Evolutionary conservation across 805 yeast species (phyloP).

Genomic region (Ogataea pignaliae): DNA sequence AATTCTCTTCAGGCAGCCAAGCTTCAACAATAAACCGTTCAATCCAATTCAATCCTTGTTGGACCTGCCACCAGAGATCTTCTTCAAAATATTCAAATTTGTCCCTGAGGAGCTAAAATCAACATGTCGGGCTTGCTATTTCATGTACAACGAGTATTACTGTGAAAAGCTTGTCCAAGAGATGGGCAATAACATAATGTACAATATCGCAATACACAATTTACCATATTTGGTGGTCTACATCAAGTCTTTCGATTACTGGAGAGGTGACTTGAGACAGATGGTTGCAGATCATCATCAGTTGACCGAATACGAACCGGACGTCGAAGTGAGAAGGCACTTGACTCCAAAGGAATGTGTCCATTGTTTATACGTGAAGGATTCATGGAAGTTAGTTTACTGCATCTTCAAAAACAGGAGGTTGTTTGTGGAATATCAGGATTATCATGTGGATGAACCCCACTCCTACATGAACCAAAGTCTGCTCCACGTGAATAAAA

Average conservation of each 20-base stretch:
- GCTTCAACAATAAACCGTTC: neutral
- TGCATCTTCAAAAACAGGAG: constrained; percentile 48
- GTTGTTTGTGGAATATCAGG: constrained; percentile 43
- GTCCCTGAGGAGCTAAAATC: constrained; percentile 27
- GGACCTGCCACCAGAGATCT: constrained; percentile 29
- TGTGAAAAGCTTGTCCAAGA: constrained; percentile 33
- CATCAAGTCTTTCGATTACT: constrained; percentile 32
- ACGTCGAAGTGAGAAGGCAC: constrained; percentile 9
- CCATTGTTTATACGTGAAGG: constrained; percentile 35
- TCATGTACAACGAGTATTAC: constrained; percentile 46
- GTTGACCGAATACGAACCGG: constrained; percentile 18
- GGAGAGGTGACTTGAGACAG: constrained; percentile 26
- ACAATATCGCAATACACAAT: constrained; percentile 20
- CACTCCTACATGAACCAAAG: constrained; percentile 31
- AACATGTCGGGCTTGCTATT: constrained; percentile 35
- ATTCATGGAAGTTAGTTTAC: constrained; percentile 53
- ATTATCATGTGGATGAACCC: constrained; percentile 42
- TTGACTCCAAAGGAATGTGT: constrained; percentile 17
- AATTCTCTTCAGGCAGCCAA: constrained; percentile 3
- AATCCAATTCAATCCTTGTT: constrained; percentile 10
- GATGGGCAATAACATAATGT: constrained; percentile 22
- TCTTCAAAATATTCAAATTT: constrained; percentile 18
- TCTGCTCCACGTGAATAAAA: constrained; percentile 44
- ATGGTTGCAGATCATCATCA: constrained; percentile 21
- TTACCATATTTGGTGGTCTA: constrained; percentile 25